A percentile compares a stretch with the other conserved stretches of the same genome.
Conservation (phyloP, 2,329 filamentous ascomycete species). For the Nannizziopsis arthrosporioides region DNA sequence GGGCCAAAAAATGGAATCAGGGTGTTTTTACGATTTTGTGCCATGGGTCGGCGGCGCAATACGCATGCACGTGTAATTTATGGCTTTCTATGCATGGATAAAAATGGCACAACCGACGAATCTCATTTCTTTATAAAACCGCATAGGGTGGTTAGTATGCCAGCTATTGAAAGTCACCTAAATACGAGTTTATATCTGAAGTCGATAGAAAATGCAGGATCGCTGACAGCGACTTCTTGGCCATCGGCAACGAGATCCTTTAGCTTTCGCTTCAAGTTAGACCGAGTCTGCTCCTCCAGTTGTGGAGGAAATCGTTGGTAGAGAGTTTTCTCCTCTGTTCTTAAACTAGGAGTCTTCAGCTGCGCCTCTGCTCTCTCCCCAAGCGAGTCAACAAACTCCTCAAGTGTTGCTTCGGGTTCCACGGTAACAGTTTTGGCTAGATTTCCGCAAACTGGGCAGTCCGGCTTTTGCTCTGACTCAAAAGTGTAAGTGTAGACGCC, state of each 20-base stretch:
- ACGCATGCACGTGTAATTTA: slow-evolving; percentile 2
- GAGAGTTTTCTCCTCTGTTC: slow-evolving; percentile 67
- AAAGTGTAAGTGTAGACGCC: slow-evolving; percentile 97
- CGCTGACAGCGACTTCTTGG: slow-evolving; percentile 83
- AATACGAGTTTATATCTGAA: slow-evolving; percentile 50
- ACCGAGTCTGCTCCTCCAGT: slow-evolving; percentile 70
- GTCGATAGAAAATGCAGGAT: slow-evolving; percentile 73
- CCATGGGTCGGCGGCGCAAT: neutral
- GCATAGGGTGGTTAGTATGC: neutral
- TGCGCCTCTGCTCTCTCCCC: slow-evolving; percentile 77
- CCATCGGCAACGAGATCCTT: slow-evolving; percentile 64
- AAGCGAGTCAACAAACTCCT: slow-evolving; percentile 75
- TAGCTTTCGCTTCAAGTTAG: slow-evolving; percentile 70
- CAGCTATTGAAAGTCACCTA: slow-evolving; percentile 16
- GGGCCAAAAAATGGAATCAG: slow-evolving; percentile 1
- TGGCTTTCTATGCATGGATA: neutral
- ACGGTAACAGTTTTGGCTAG: slow-evolving; percentile 63
- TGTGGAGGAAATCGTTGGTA: slow-evolving; percentile 79
- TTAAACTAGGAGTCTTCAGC: slow-evolving; percentile 82
- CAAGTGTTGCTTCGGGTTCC: slow-evolving; percentile 58
- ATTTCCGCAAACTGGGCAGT: slow-evolving; percentile 89
- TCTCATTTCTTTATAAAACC: too few relatives aligned
- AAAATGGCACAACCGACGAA: neutral
- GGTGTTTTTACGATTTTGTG: neutral
- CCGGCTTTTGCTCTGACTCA: slow-evolving; percentile 81